Evolutionary conservation across 2,329 filamentous ascomycete species (phyloP).

Genomic region (Hypoxylon sp.): DNA sequence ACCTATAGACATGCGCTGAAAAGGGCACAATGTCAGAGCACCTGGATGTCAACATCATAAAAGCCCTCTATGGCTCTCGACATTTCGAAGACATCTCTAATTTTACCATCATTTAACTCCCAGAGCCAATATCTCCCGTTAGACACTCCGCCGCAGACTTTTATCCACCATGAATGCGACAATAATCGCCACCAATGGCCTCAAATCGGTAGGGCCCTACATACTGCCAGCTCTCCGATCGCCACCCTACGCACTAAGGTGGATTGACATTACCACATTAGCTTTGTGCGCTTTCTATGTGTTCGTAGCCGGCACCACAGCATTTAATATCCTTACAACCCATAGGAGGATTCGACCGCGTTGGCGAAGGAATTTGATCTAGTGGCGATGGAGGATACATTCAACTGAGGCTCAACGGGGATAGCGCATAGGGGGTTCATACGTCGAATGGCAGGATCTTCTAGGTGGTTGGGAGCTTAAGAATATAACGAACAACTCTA

Average conservation of each 20-base stretch:
- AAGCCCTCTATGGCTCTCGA: neutral
- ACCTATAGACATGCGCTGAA: neutral
- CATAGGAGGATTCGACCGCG: conserved; percentile 20
- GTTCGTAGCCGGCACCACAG: neutral
- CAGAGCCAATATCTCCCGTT: neutral
- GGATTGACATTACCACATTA: neutral
- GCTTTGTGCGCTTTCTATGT: conserved; percentile 13
- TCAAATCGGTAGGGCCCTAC: conserved; percentile 3
- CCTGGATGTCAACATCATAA: neutral
- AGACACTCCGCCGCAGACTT: neutral
- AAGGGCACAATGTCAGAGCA: neutral
- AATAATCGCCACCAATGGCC: conserved; percentile 1
- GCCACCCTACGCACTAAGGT: conserved; percentile 2
- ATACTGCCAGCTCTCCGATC: conserved; percentile 1
- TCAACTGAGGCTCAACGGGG: neutral
- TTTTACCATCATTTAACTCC: neutral
- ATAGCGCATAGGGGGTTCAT: neutral
- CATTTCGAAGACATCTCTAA: neutral
- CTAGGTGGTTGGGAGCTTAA: neutral
- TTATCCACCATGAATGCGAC: neutral
- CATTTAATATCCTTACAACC: neutral
- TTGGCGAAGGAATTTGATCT: conserved; percentile 21
- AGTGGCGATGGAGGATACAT: neutral
- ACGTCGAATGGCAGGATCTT: neutral
- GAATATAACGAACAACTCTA: neutral